These are phyloP conservation scores for Fomitopsis serialis DNA, from an alignment of 768 basidiomycete species.

Conservation along the genomic window DNA sequence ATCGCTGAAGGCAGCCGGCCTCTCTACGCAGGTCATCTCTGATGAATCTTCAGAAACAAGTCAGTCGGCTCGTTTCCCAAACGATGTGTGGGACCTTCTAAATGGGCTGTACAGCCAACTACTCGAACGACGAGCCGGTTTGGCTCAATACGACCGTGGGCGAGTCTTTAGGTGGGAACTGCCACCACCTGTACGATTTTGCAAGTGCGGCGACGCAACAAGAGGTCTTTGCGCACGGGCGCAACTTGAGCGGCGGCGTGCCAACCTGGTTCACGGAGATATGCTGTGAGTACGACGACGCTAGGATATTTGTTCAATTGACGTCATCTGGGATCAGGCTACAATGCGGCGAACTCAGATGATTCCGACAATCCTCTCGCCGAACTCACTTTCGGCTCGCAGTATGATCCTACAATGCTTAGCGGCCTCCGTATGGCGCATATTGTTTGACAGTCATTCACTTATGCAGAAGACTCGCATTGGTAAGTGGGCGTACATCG, in stretches of 20 bases:
- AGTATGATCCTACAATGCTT: constrained; percentile 19
- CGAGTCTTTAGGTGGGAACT: constrained; percentile 31
- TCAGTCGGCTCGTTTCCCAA: neutral
- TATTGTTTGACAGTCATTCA: constrained; percentile 17
- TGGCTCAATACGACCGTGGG: constrained; percentile 13
- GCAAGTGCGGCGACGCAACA: constrained; percentile 26
- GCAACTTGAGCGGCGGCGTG: constrained; percentile 14
- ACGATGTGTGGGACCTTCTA: constrained; percentile 5
- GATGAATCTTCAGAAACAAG: constrained; percentile 29
- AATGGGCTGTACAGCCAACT: constrained; percentile 9
- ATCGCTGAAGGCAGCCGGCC: constrained; percentile 7
- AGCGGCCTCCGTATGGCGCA: constrained; percentile 16
- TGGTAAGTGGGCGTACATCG: neutral
- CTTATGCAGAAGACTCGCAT: constrained; percentile 8
- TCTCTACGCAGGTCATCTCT: constrained; percentile 21
- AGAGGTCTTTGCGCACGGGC: constrained; percentile 8
- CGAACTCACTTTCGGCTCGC: constrained; percentile 9
- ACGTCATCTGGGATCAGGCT: neutral
- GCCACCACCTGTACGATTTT: constrained; percentile 44
- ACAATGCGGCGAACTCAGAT: constrained; percentile 9
- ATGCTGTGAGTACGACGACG: constrained; percentile 5
- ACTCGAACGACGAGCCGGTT: constrained; percentile 12
- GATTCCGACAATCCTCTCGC: constrained; percentile 13
- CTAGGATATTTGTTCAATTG: too few relatives aligned
- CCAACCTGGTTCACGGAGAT: constrained; percentile 21